Evolutionary conservation across 495 filamentous ascomycete species (phyloP).

Genomic region (Daldinia loculata): DNA sequence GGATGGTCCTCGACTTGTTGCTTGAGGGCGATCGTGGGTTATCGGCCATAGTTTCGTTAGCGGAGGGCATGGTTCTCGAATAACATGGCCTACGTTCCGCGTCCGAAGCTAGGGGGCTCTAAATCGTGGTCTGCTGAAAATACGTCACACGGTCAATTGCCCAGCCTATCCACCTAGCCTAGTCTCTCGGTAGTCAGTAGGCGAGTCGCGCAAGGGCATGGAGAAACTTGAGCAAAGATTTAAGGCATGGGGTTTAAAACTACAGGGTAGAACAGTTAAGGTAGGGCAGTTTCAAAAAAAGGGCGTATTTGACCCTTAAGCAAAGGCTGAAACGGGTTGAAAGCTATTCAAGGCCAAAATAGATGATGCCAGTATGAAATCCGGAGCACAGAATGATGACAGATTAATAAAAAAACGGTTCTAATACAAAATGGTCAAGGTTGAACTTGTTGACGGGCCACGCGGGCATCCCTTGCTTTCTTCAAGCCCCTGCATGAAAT

Average conservation of each 20-base stretch:
- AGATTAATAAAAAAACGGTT: slow-evolving; percentile 28
- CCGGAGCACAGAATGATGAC: slow-evolving; percentile 20
- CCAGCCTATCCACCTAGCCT: slow-evolving; percentile 33
- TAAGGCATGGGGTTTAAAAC: slow-evolving; percentile 20
- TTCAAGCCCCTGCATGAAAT: slow-evolving; percentile 42
- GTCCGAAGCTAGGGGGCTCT: slow-evolving; percentile 6
- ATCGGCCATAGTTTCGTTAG: slow-evolving; percentile 46
- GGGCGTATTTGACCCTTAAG: background rate
- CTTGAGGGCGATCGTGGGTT: slow-evolving; percentile 39
- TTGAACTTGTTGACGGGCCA: slow-evolving; percentile 30
- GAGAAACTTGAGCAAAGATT: slow-evolving; percentile 15
- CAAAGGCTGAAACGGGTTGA: background rate
- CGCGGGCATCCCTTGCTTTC: slow-evolving; percentile 30
- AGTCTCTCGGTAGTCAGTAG: slow-evolving; percentile 27
- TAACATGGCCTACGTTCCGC: slow-evolving; percentile 30
- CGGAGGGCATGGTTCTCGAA: slow-evolving; percentile 16
- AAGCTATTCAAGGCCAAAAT: background rate
- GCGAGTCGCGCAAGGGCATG: slow-evolving; percentile 29
- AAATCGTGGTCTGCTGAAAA: slow-evolving; percentile 12
- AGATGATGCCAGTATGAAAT: slow-evolving; percentile 10
- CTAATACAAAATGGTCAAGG: slow-evolving; percentile 36
- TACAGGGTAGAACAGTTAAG: slow-evolving; percentile 3
- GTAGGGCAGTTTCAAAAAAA: slow-evolving; percentile 1
- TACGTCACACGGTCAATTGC: slow-evolving; percentile 26
- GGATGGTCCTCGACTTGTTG: slow-evolving; percentile 40